Base-by-base conservation (phyloP, 768 basidiomycete species). In the Pulveroboletus sp. region DNA sequence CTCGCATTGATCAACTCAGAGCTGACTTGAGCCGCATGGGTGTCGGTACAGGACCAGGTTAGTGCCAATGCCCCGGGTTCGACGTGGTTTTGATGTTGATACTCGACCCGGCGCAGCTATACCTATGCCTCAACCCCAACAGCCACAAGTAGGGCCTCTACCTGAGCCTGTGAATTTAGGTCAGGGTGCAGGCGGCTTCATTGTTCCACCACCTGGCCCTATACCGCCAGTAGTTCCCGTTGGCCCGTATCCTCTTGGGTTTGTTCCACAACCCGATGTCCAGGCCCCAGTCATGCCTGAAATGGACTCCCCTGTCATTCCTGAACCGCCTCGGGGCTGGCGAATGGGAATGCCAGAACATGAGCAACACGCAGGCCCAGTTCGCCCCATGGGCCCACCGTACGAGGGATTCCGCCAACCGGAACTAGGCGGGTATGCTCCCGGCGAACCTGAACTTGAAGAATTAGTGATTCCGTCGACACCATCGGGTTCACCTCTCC, bases 1-100 rank as follows among this genome's bases (percentile, higher is more conserved):
- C 79, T 15, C 78, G 86, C 10, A 72, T 92, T 6, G 75, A 79
- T 55, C 68, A 71, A 43, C 61, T 82, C 6, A 63, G 71, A 28
- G 68, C 72, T 4, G 76, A 73, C 35, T 47, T 77, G 38, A 73
- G 76, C 30, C 72, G 77, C 39, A 53, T 83, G 8, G 67, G 75
- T 43, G 56, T 71, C 51, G 73, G 74, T 15, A 63, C 78, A 35
- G 64, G 69, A 33, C 66, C 65, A 57, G 71, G 74, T 76, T 57
- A 52, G 71, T 51, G 9, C 26, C 39, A 35, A 39, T 18, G 7
- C 24, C 24, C 12, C 12, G 8, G 43, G 10, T 43, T 36, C 11
- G 32, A 41, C 35, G 10, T 27, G 39, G 15, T 2, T 43, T 26
- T 4, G 3, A 45, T 37, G 21, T 36, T 58, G 33, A 58, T 28